Conservation (phyloP, 108 stramenopile species). For the Pseudonitzschia multiseries region DNA sequence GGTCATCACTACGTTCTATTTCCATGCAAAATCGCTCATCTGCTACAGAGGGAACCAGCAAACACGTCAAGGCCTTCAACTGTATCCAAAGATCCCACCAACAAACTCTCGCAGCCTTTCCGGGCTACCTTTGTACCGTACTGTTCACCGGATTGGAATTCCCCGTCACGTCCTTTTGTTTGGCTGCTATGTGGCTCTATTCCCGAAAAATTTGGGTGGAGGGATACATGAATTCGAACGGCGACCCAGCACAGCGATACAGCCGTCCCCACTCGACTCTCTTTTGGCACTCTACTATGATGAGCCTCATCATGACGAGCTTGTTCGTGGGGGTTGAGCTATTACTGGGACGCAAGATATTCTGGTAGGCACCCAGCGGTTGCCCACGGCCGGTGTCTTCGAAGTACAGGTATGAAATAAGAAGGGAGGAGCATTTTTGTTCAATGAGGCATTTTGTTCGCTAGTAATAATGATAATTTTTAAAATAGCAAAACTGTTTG, state of each 20-base stretch:
- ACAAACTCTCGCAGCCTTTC: conserved; percentile 63
- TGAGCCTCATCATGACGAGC: background rate
- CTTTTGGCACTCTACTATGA: background rate
- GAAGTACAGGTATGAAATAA: too few relatives aligned
- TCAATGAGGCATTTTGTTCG: too few relatives aligned
- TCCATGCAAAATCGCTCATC: background rate
- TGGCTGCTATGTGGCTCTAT: conserved; percentile 20
- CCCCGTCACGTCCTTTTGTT: conserved; percentile 32
- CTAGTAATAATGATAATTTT: too few relatives aligned
- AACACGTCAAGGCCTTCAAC: conserved; percentile 59
- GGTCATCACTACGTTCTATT: background rate
- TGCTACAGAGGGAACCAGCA: conserved; percentile 41
- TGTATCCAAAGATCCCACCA: conserved; percentile 63
- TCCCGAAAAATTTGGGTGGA: conserved; percentile 31
- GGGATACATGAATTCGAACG: conserved; percentile 7
- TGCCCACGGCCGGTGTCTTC: too few relatives aligned
- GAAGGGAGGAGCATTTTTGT: too few relatives aligned
- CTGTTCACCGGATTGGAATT: conserved; percentile 34
- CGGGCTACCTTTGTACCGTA: conserved; percentile 24
- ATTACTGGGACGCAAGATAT: background rate
- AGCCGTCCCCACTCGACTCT: background rate
- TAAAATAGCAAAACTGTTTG: too few relatives aligned
- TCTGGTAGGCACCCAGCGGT: background rate
- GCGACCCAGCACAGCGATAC: conserved; percentile 11
- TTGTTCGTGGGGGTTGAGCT: background rate